A percentile compares a stretch with the other conserved stretches of the same genome.
Conservation (phyloP, 2,329 filamentous ascomycete species). For the Penicillium sp. region DNA sequence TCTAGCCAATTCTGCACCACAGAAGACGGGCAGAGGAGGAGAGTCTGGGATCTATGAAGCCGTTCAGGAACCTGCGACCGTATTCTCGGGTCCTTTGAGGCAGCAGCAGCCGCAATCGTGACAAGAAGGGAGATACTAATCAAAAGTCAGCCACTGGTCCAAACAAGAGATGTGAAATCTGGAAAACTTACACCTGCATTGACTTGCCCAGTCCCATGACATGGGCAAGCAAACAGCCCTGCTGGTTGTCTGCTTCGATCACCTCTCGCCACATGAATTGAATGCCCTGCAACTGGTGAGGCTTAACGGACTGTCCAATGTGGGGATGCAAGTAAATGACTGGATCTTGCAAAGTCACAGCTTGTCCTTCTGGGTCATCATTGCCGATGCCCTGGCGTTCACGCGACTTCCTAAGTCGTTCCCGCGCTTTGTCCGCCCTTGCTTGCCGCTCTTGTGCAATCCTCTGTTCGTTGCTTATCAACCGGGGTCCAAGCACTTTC, state of each 20-base stretch:
- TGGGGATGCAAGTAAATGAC: conserved; percentile 59
- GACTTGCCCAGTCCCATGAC: conserved; percentile 94
- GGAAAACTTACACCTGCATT: conserved; percentile 68
- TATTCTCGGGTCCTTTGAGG: conserved; percentile 60
- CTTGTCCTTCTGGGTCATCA: conserved; percentile 48
- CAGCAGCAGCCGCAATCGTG: conserved; percentile 67
- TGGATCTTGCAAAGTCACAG: conserved; percentile 50
- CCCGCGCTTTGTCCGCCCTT: conserved; percentile 57
- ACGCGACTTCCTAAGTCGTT: conserved; percentile 35
- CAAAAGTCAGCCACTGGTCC: conserved; percentile 5
- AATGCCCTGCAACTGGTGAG: conserved; percentile 78
- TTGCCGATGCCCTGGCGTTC: conserved; percentile 36
- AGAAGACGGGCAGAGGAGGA: conserved; percentile 75
- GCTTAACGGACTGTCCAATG: conserved; percentile 69
- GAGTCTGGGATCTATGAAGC: conserved; percentile 63
- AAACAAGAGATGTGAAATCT: neutral
- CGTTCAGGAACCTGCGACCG: conserved; percentile 67
- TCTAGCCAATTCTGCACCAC: conserved; percentile 82
- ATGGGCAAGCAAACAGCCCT: conserved; percentile 82
- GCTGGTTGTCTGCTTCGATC: conserved; percentile 61
- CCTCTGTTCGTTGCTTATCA: conserved; percentile 54
- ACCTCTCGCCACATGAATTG: conserved; percentile 89
- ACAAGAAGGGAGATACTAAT: conserved; percentile 72
- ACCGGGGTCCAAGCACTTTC: conserved; percentile 43
- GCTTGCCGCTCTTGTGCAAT: conserved; percentile 56